Percentiles rank a stretch among this genome's conserved stretches.
Conservation (phyloP, 2,329 filamentous ascomycete species). For the Capronia epimyces region DNA sequence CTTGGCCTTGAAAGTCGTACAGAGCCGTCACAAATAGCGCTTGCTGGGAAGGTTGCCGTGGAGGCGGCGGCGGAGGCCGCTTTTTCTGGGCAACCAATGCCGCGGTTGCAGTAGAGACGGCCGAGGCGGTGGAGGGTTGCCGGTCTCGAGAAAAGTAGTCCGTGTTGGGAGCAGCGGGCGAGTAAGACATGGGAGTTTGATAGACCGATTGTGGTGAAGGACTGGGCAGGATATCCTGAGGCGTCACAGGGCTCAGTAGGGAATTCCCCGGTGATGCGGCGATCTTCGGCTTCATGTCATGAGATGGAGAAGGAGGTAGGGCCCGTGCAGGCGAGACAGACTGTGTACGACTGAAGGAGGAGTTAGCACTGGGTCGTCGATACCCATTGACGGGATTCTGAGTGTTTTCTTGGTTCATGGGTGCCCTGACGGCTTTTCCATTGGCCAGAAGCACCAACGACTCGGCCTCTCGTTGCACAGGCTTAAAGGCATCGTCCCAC, state of each 20-base stretch:
- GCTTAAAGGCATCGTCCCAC: constrained; percentile 61
- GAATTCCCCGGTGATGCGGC: constrained; percentile 24
- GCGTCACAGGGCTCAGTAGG: constrained; percentile 28
- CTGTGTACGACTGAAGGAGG: constrained; percentile 31
- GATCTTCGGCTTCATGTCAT: constrained; percentile 35
- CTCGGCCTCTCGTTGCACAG: constrained; percentile 63
- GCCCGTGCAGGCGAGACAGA: constrained; percentile 32
- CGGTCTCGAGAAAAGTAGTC: constrained; percentile 44
- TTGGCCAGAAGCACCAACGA: constrained; percentile 57
- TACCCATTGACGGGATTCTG: constrained; percentile 38
- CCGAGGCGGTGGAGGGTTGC: constrained; percentile 36
- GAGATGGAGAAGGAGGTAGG: constrained; percentile 29
- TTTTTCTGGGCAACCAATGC: constrained; percentile 59
- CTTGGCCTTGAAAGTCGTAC: constrained; percentile 69
- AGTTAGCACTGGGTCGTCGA: constrained; percentile 37
- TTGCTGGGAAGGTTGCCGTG: constrained; percentile 50
- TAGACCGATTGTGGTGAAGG: constrained; percentile 30
- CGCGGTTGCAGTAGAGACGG: constrained; percentile 29
- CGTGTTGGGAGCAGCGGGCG: constrained; percentile 40
- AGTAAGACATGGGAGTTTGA: constrained; percentile 31
- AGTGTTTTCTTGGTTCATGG: constrained; percentile 47
- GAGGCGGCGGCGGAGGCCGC: constrained; percentile 69
- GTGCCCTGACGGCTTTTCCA: constrained; percentile 60
- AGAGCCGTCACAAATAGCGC: constrained; percentile 61
- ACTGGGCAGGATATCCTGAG: constrained; percentile 24